Evolutionary conservation across 805 yeast species (phyloP).

Genomic region (Wickerhamomyces mucosus): DNA sequence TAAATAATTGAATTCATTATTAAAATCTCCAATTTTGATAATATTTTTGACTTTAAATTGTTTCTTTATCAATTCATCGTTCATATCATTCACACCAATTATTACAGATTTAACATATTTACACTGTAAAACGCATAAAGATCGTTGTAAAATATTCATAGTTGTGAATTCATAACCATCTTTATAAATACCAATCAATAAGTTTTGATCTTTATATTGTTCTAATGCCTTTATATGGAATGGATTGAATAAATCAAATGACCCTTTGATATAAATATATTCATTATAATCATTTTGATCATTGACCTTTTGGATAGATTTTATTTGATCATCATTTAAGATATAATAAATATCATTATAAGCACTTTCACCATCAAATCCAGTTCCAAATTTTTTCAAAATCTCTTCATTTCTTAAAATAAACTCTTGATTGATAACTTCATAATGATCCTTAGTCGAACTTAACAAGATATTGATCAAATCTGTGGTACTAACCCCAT

Average conservation of each 20-base stretch:
- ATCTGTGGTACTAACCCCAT: constrained; percentile 91
- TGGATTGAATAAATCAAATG: constrained; percentile 87
- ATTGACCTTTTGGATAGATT: constrained; percentile 11
- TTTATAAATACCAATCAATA: constrained; percentile 53
- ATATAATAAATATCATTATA: constrained; percentile 49
- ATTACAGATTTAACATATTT: constrained; percentile 72
- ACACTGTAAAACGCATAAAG: constrained; percentile 84
- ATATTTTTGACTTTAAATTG: neutral
- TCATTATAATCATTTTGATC: constrained; percentile 17
- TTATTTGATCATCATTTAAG: constrained; percentile 22
- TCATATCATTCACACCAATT: constrained; percentile 22
- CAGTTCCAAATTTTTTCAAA: constrained; percentile 48
- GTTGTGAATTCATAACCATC: constrained; percentile 71
- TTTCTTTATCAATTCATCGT: constrained; percentile 5
- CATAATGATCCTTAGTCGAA: constrained; percentile 7
- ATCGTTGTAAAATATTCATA: constrained; percentile 81
- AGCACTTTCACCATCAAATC: constrained; percentile 43
- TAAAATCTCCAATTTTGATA: constrained; percentile 23
- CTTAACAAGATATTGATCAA: constrained; percentile 78
- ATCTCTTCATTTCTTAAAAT: constrained; percentile 6
- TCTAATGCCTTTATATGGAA: constrained; percentile 78
- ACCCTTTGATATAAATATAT: constrained; percentile 58
- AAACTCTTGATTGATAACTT: constrained; percentile 3
- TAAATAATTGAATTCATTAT: constrained; percentile 55
- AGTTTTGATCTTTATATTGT: constrained; percentile 28